A percentile compares a stretch with the other conserved stretches of the same genome.
These are phyloP conservation scores for Chenopodium berlandieri DNA, from an alignment of 148 eudicot species.

Conservation along the genomic window DNA sequence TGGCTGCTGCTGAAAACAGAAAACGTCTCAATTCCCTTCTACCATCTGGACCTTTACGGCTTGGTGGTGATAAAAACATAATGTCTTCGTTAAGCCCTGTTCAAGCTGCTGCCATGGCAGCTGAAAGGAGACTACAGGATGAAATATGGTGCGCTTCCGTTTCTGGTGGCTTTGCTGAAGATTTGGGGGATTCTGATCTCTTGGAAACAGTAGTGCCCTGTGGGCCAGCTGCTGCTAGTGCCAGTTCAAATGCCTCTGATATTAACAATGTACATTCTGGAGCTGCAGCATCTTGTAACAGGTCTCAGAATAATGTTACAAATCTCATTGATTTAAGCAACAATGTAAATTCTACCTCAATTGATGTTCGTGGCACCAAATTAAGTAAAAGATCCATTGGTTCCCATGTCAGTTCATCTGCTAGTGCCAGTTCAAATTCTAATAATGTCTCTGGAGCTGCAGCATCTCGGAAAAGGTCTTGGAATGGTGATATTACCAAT, in stretches of 20 bases:
- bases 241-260: constrained; percentile 19
- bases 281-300: constrained; percentile 37
- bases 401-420: constrained; percentile 5
- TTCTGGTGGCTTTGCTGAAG: constrained; percentile 34
- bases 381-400: background rate
- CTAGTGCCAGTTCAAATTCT: constrained; percentile 27
- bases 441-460: constrained; percentile 19
- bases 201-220: constrained; percentile 21
- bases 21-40: constrained; percentile 48
- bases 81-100: constrained; percentile 72
- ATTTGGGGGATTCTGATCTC: constrained; percentile 31
- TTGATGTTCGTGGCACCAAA: background rate
- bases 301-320: constrained; percentile 30
- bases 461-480: constrained; percentile 49
- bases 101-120: constrained; percentile 99
- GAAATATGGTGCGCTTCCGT: constrained; percentile 89
- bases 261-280: constrained; percentile 16
- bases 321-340: constrained; percentile 27
- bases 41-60: constrained; percentile 76
- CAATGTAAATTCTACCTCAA: constrained; percentile 9
- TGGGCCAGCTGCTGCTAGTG: constrained; percentile 28
- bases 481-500: constrained; percentile 12
- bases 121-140: constrained; percentile 91
- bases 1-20: constrained; percentile 80
- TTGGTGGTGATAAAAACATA: constrained; percentile 84